Evolutionary conservation across 352 stramenopile genomes (phyloP), one percentile per base, ranked within the genome.

Genomic region (Aphanomyces astaci): DNA sequence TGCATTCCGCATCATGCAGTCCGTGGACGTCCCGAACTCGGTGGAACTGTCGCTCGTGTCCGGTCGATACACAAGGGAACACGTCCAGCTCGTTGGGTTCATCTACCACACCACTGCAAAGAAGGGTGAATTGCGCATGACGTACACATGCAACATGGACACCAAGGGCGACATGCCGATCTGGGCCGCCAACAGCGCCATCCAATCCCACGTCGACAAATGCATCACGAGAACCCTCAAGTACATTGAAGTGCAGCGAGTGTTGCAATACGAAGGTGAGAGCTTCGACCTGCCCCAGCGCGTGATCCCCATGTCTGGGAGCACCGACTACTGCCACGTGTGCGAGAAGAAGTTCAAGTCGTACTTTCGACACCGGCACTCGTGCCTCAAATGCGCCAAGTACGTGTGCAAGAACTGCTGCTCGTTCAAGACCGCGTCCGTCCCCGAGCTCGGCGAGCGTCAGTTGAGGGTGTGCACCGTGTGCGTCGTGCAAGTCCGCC

Each of bases 51-150:
- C 72, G 9, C 88, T 78, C 52, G 81, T 78, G 55, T 77, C 79
- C 24, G 28, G 72, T 4, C 86, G 82, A 73, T 90, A 88, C 66
- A 76, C 77, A 15, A 81, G 86, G 30, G 86, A 92, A 67, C 76
- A 87, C 43, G 82, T 90, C 53, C 86, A 82, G 43, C 79, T 94
- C 65, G 88, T 92, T 73, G 86, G 84, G 13, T 92, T 92, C 65
- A 90, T 94, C 79, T 94, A 91, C 76, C 80, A 92, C 74, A 90
- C 82, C 53, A 94, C 86, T 51, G 89, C 89, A 69, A 79, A 86
- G 22, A 63, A 72, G 1, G 82, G 79, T n/a, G 84, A 94, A 71
- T 75, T 94, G 27, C 82, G 82, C 43, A 82, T 94, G 78, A 92
- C 84, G 24, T 94, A 94, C 74, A 91, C 84, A 53, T 92, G 86